Evolutionary conservation across 2,329 filamentous ascomycete species (phyloP).

Genomic region (Cladosporium sp.): DNA sequence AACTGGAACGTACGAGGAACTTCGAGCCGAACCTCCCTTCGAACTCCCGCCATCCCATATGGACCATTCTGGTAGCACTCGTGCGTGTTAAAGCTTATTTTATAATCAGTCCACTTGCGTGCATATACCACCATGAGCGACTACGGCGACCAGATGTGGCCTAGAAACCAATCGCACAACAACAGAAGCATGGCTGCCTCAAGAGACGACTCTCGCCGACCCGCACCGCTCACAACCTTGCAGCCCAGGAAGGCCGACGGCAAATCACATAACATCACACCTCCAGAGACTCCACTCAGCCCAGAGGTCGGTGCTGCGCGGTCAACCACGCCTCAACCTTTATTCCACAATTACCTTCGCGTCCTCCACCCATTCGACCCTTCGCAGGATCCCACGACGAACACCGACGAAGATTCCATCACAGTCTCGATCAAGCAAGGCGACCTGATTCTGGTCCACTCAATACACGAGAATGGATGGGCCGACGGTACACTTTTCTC

Average conservation of each 20-base stretch:
- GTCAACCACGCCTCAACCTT: slow-evolving; percentile 40
- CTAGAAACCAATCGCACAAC: not conserved
- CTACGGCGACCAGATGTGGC: slow-evolving; percentile 2
- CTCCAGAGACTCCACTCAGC: slow-evolving; percentile 19
- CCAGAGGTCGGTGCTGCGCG: slow-evolving; percentile 12
- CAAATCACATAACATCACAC: slow-evolving; percentile 15
- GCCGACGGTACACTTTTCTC: slow-evolving; percentile 88
- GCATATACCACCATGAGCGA: not conserved
- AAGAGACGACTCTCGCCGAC: not conserved
- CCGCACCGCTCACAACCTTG: slow-evolving; percentile 5
- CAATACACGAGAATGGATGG: slow-evolving; percentile 97
- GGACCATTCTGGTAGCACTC: slow-evolving; percentile 4
- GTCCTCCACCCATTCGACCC: slow-evolving; percentile 93
- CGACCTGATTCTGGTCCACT: slow-evolving; percentile 90
- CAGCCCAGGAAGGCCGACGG: not conserved
- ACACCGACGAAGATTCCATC: slow-evolving; percentile 56
- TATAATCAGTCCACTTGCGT: not conserved
- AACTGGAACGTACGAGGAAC: slow-evolving; percentile 4
- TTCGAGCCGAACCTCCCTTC: slow-evolving; percentile 1
- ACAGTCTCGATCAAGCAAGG: slow-evolving; percentile 85
- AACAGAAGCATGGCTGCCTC: slow-evolving; percentile 9
- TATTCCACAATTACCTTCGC: slow-evolving; percentile 91
- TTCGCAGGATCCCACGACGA: slow-evolving; percentile 70
- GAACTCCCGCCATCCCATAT: slow-evolving; percentile 2
- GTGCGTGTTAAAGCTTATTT: slow-evolving; percentile 2